phyloP scores from a whole-genome alignment of 1,139 yeast species.

The Pichia kudriavzevii region DNA sequence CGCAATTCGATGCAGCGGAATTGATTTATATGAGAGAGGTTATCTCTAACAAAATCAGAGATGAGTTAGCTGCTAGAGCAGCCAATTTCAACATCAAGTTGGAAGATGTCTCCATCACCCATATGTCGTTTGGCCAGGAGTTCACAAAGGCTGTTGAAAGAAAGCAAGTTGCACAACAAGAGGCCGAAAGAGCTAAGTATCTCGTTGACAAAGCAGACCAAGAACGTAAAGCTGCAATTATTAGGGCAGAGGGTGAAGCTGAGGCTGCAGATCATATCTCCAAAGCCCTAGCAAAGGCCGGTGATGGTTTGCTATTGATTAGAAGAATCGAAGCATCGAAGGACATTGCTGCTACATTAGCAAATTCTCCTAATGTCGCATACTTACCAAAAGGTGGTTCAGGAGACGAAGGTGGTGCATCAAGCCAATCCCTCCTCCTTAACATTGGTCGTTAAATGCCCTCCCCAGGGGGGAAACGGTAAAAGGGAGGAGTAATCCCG shows the following conservation, averaged over 20 bases:
- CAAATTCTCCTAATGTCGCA: conserved; percentile 80
- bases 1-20: conserved; percentile 98
- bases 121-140: conserved; percentile 94
- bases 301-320: conserved; percentile 90
- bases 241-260: conserved; percentile 99
- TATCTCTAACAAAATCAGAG: conserved; percentile 83
- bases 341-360: conserved; percentile 86
- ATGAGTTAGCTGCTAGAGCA: conserved; percentile 80
- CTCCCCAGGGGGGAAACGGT: too few relatives aligned
- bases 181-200: conserved; percentile 94
- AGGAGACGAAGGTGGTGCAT: conserved; percentile 27
- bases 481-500: too few relatives aligned
- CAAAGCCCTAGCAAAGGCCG: conserved; percentile 87
- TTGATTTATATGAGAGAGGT: conserved; percentile 95
- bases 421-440: conserved; percentile 42
- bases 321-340: conserved; percentile 95
- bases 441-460: conserved; percentile 49
- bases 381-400: conserved; percentile 64
- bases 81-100: conserved; percentile 80
- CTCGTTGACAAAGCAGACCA: conserved; percentile 96
- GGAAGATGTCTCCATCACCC: conserved; percentile 97
- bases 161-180: conserved; percentile 98
- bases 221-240: conserved; percentile 89
- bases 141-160: conserved; percentile 98
- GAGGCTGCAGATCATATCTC: conserved; percentile 96